Evolutionary conservation across 2,329 filamentous ascomycete species (phyloP).

Genomic region (Dactylellina cionopaga): DNA sequence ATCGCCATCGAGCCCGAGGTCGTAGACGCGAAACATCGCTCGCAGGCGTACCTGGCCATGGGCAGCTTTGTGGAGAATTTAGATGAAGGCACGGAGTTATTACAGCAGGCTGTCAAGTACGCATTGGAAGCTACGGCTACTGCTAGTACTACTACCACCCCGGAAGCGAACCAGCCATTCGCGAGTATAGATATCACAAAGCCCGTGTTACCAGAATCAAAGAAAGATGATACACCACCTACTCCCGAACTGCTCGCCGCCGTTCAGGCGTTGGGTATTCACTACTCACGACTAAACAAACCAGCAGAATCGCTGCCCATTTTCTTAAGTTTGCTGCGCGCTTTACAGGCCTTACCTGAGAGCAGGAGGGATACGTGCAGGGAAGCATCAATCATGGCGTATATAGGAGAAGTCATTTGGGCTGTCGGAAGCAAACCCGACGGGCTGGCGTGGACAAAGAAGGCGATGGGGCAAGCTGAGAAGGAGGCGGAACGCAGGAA

Average conservation of each 20-base stretch:
- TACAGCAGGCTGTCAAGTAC: slow-evolving; percentile 33
- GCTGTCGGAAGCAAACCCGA: slow-evolving; percentile 54
- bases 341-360: slow-evolving; percentile 34
- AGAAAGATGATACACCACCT: slow-evolving; percentile 7
- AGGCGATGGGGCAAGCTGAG: slow-evolving; percentile 53
- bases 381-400: slow-evolving; percentile 54
- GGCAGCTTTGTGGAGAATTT: slow-evolving; percentile 20
- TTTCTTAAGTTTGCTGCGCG: slow-evolving; percentile 42
- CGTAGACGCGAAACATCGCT: slow-evolving; percentile 32
- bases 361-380: slow-evolving; percentile 54
- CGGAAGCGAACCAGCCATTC: too few species aligned
- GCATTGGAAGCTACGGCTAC: slow-evolving; percentile 35
- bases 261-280: slow-evolving; percentile 29
- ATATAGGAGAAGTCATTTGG: slow-evolving; percentile 57
- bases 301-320: slow-evolving; percentile 43
- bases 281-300: slow-evolving; percentile 29
- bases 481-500: slow-evolving; percentile 47
- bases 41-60: slow-evolving; percentile 35
- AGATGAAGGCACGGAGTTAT: slow-evolving; percentile 18
- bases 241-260: slow-evolving; percentile 37
- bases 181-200: slow-evolving; percentile 13
- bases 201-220: slow-evolving; percentile 40
- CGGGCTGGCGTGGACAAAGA: slow-evolving; percentile 55
- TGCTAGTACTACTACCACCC: too few species aligned
- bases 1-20: slow-evolving; percentile 28